phyloP scores from a whole-genome alignment of 169 alveolate species.

The Eimeria sp. region DNA sequence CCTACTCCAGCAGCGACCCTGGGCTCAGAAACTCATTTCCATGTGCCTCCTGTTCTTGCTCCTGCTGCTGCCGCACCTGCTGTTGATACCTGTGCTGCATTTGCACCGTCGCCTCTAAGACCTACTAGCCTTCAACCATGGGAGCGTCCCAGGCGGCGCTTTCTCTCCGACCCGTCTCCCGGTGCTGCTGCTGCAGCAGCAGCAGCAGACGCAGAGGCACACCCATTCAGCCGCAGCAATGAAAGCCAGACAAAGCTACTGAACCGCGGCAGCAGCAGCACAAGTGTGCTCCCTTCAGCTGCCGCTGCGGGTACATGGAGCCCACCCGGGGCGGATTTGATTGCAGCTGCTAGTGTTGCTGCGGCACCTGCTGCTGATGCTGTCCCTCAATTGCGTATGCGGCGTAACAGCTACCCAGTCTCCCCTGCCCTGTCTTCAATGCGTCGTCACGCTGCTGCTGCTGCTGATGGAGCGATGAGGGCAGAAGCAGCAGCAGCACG shows the following conservation, averaged over 20 bases:
- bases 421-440: constrained; percentile 33
- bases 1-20: background rate
- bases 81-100: background rate
- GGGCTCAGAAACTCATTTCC: background rate
- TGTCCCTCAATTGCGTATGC: background rate
- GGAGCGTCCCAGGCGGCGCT: constrained; percentile 35
- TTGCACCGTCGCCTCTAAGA: background rate
- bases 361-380: constrained; percentile 5
- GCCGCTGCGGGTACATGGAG: background rate
- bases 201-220: constrained; percentile 51
- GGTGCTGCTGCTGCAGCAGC: constrained; percentile 67
- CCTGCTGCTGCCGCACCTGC: constrained; percentile 28
- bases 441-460: constrained; percentile 64
- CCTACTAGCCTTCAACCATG: background rate
- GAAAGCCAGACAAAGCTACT: too few relatives aligned
- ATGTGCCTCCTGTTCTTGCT: background rate
- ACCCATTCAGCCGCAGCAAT: background rate
- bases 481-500: constrained; percentile 67
- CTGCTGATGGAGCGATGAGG: constrained; percentile 42
- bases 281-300: background rate
- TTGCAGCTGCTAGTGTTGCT: constrained; percentile 5
- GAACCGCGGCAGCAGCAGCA: constrained; percentile 49
- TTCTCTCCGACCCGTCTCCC: constrained; percentile 25
- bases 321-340: background rate
- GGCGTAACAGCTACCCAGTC: constrained; percentile 56